Percentiles rank a stretch among this genome's conserved stretches.
Conservation (phyloP, 2,329 filamentous ascomycete genomes). For the Phaeophleospora eucalypticola region DNA sequence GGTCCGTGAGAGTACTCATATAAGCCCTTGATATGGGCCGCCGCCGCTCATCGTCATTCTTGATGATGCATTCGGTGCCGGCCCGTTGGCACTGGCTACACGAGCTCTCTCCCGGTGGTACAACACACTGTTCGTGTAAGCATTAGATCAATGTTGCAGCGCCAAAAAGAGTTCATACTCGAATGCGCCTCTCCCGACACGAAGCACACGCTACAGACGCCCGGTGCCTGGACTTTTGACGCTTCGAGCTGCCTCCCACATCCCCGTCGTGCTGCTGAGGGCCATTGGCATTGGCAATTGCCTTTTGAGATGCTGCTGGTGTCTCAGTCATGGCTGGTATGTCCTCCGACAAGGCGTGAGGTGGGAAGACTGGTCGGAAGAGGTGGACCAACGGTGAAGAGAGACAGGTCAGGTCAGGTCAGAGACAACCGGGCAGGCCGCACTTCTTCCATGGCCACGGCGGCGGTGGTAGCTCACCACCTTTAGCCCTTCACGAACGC, state of each 20-base stretch:
- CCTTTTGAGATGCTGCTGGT: not conserved
- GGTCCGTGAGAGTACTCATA: conserved; percentile 25
- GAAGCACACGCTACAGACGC: conserved; percentile 21
- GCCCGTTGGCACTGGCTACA: conserved; percentile 25
- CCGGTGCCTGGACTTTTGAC: conserved; percentile 20
- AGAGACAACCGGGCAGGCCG: too few species aligned
- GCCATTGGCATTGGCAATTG: not conserved
- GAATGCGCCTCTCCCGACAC: conserved; percentile 23
- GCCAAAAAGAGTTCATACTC: conserved; percentile 12
- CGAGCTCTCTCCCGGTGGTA: conserved; percentile 18
- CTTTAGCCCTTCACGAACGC: too few species aligned
- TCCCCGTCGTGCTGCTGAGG: conserved; percentile 10
- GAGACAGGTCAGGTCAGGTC: too few species aligned
- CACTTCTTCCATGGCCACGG: not conserved
- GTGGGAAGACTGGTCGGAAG: conserved; percentile 4
- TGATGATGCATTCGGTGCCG: conserved; percentile 24
- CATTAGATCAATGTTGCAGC: not conserved
- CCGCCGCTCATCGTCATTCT: conserved; percentile 26
- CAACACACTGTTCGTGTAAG: conserved; percentile 17
- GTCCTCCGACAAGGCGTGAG: not conserved
- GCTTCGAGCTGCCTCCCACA: conserved; percentile 8
- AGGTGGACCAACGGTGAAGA: not conserved
- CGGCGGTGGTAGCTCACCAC: too few species aligned
- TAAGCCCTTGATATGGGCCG: conserved; percentile 25
- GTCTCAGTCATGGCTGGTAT: not conserved